Percentiles rank a stretch among this genome's conserved stretches.
Evolutionary conservation across 2,329 filamentous ascomycete species (phyloP).

Genomic region (Ophiocordyceps robertsii): DNA sequence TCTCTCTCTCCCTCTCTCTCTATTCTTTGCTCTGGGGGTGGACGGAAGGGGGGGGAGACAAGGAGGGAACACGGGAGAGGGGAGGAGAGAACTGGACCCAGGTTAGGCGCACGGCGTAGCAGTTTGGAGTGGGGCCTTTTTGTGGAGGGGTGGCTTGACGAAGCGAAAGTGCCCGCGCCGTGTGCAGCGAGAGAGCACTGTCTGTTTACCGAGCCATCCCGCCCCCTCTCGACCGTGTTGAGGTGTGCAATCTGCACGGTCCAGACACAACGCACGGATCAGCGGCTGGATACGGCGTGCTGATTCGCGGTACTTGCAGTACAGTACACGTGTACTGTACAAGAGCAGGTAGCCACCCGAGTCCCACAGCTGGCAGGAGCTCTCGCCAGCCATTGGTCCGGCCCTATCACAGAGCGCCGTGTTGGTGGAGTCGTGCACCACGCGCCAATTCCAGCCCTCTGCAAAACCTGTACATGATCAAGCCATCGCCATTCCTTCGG

Average conservation of each 20-base stretch:
- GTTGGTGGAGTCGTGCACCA: background rate
- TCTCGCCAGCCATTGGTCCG: background rate
- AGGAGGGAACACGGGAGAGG: background rate
- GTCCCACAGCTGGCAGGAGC: background rate
- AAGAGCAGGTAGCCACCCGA: background rate
- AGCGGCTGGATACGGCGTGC: background rate
- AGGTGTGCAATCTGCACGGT: background rate
- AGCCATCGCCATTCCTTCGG: slow-evolving; percentile 1
- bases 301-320: background rate
- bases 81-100: slow-evolving; percentile 1
- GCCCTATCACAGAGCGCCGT: background rate
- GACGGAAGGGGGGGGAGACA: slow-evolving; percentile 14
- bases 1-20: background rate
- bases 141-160: slow-evolving; percentile 4
- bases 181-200: background rate
- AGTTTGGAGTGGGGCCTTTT: background rate
- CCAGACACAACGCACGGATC: background rate
- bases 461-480: background rate
- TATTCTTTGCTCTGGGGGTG: slow-evolving; percentile 18
- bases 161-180: background rate
- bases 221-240: background rate
- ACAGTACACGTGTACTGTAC: background rate
- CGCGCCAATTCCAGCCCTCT: slow-evolving; percentile 2
- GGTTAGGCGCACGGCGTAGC: slow-evolving; percentile 1
- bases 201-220: background rate